A percentile compares a stretch with the other conserved stretches of the same genome.
Evolutionary conservation across 371 early-diverging fungal genomes (phyloP).

Genomic region (Saksenaea vasiformis): DNA sequence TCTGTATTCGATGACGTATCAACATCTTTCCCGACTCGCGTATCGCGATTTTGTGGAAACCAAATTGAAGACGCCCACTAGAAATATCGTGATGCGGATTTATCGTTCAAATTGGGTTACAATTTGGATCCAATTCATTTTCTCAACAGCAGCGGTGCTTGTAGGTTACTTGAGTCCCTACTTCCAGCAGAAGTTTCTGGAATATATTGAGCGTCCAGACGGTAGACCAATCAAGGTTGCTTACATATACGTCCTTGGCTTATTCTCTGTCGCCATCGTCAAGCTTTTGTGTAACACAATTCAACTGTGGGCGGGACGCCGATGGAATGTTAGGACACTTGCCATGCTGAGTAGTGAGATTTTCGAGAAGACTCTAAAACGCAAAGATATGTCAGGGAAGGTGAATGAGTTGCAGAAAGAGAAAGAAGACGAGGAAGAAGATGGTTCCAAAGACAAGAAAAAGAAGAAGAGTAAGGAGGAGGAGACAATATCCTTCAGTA

Average conservation of each 20-base stretch:
- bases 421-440: slow-evolving; percentile 11
- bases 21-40: slow-evolving; percentile 30
- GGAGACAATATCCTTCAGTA: slow-evolving; percentile 20
- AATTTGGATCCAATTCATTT: slow-evolving; percentile 34
- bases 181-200: slow-evolving; percentile 46
- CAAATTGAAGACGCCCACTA: background rate
- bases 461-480: slow-evolving; percentile 16
- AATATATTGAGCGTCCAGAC: slow-evolving; percentile 34
- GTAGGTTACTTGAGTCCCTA: slow-evolving; percentile 39
- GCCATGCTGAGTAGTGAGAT: slow-evolving; percentile 56
- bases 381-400: slow-evolving; percentile 53
- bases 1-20: slow-evolving; percentile 33
- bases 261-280: slow-evolving; percentile 43
- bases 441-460: slow-evolving; percentile 13
- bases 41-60: slow-evolving; percentile 28
- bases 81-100: slow-evolving; percentile 21
- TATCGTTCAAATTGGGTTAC: slow-evolving; percentile 25
- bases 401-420: slow-evolving; percentile 21
- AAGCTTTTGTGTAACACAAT: slow-evolving; percentile 40
- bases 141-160: slow-evolving; percentile 34
- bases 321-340: slow-evolving; percentile 48
- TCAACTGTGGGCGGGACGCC: slow-evolving; percentile 50
- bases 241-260: slow-evolving; percentile 45
- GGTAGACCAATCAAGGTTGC: slow-evolving; percentile 36
- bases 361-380: slow-evolving; percentile 48